Conservation (phyloP, 495 filamentous ascomycete species). For the Aspergillus nidulans region DNA sequence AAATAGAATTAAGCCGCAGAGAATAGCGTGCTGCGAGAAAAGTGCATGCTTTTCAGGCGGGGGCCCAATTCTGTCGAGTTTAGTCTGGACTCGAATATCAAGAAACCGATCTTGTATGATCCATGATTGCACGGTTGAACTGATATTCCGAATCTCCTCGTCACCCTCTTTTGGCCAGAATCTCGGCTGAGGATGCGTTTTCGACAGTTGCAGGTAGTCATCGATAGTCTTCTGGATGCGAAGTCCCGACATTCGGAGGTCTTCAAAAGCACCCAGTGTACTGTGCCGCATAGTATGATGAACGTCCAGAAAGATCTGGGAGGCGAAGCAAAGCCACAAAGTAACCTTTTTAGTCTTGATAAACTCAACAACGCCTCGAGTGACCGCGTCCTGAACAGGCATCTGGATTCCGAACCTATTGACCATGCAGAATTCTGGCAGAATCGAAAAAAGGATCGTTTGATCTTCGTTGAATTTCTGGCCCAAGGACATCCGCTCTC, state of each 20-base stretch:
- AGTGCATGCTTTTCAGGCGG: slow-evolving; percentile 26
- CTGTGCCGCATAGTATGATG: slow-evolving; percentile 29
- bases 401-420: slow-evolving; percentile 20
- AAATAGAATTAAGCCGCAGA: slow-evolving; percentile 27
- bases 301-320: slow-evolving; percentile 31
- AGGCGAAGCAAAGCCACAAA: slow-evolving; percentile 29
- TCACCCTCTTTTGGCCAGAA: slow-evolving; percentile 30
- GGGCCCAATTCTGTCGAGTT: not conserved
- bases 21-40: slow-evolving; percentile 26
- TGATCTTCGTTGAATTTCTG: slow-evolving; percentile 32
- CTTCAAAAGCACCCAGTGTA: slow-evolving; percentile 21
- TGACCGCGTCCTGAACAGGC: slow-evolving; percentile 25
- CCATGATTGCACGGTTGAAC: slow-evolving; percentile 18
- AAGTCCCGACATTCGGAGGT: slow-evolving; percentile 28
- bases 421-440: slow-evolving; percentile 30
- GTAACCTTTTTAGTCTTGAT: slow-evolving; percentile 22
- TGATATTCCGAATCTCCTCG: slow-evolving; percentile 19
- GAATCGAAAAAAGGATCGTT: slow-evolving; percentile 24
- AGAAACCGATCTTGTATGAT: slow-evolving; percentile 24
- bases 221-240: slow-evolving; percentile 27
- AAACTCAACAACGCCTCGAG: slow-evolving; percentile 26
- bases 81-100: slow-evolving; percentile 14
- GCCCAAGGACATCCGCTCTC: slow-evolving; percentile 24
- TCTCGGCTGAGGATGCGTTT: slow-evolving; percentile 20
- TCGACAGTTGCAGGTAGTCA: slow-evolving; percentile 22